Conservation (phyloP, 805 yeast genomes). For the Tanozyma kutaoensis region DNA sequence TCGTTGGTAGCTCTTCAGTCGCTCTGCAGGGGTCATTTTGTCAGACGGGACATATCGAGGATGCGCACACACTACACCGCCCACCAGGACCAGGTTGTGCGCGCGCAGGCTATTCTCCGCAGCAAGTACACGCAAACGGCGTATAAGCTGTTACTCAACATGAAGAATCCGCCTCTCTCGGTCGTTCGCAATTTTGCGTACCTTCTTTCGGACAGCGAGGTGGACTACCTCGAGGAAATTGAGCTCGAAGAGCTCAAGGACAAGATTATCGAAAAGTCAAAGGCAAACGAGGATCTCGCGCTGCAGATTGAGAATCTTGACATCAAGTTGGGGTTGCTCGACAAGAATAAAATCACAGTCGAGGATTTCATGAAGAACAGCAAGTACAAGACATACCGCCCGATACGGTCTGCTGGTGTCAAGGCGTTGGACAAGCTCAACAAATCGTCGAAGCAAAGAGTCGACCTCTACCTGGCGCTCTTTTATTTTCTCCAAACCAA, state of each 20-base stretch:
- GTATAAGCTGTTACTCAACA: slow-evolving; percentile 55
- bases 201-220: slow-evolving; percentile 57
- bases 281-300: slow-evolving; percentile 58
- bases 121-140: slow-evolving; percentile 59
- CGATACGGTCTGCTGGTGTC: slow-evolving; percentile 5
- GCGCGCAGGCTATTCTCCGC: slow-evolving; percentile 63
- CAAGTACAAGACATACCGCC: slow-evolving; percentile 13
- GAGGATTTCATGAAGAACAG: slow-evolving; percentile 50
- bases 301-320: slow-evolving; percentile 64
- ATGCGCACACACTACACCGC: slow-evolving; percentile 34
- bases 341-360: slow-evolving; percentile 64
- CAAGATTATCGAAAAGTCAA: slow-evolving; percentile 55
- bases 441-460: slow-evolving; percentile 33
- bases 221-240: slow-evolving; percentile 65
- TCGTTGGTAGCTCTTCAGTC: slow-evolving; percentile 40
- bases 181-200: slow-evolving; percentile 69
- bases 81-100: slow-evolving; percentile 47
- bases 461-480: slow-evolving; percentile 45
- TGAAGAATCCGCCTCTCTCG: slow-evolving; percentile 63
- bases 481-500: slow-evolving; percentile 79
- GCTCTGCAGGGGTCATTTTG: slow-evolving; percentile 30
- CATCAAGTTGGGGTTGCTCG: slow-evolving; percentile 63
- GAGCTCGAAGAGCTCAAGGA: slow-evolving; percentile 56
- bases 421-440: slow-evolving; percentile 18
- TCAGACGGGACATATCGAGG: slow-evolving; percentile 22